phyloP scores from a whole-genome alignment of 495 filamentous ascomycete genomes.

The Penicillium simplicissimum region DNA sequence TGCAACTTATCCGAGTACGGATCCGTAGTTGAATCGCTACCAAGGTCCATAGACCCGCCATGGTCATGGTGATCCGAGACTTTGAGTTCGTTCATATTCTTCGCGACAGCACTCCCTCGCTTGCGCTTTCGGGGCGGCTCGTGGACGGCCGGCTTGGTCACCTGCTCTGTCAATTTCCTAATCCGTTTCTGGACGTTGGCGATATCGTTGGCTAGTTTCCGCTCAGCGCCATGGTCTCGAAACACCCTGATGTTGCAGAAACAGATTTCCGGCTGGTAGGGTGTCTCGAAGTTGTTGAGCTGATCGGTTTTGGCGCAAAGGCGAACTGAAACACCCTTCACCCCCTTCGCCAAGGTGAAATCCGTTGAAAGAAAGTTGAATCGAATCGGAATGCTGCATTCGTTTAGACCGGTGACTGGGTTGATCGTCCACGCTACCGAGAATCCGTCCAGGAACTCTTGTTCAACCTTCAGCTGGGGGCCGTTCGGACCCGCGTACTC shows the following conservation, averaged over 20 bases:
- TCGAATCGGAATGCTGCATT: conserved; percentile 82
- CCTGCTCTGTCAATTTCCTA: conserved; percentile 90
- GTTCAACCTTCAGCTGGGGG: conserved; percentile 78
- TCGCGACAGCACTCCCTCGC: not conserved
- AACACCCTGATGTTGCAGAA: conserved; percentile 98
- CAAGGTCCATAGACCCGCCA: not conserved
- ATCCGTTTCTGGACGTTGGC: conserved; percentile 91
- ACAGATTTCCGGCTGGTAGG: conserved; percentile 65
- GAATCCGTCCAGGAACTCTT: conserved; percentile 87
- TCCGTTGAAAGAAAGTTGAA: conserved; percentile 99
- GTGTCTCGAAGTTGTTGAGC: conserved; percentile 39
- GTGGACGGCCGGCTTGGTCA: conserved; percentile 30
- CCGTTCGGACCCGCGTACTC: not conserved
- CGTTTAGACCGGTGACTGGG: conserved; percentile 54
- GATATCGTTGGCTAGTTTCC: conserved; percentile 93
- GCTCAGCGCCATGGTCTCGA: conserved; percentile 92
- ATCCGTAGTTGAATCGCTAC: not conserved
- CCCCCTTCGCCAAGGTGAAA: conserved; percentile 96
- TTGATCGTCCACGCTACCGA: conserved; percentile 82
- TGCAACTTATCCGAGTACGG: not conserved
- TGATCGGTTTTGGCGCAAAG: conserved; percentile 88
- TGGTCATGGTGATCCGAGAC: not conserved
- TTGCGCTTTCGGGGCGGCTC: not conserved
- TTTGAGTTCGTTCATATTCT: not conserved
- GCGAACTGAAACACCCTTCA: conserved; percentile 92